phyloP scores from a whole-genome alignment of 2,329 filamentous ascomycete genomes.

The Cladobotryum protrusum region DNA sequence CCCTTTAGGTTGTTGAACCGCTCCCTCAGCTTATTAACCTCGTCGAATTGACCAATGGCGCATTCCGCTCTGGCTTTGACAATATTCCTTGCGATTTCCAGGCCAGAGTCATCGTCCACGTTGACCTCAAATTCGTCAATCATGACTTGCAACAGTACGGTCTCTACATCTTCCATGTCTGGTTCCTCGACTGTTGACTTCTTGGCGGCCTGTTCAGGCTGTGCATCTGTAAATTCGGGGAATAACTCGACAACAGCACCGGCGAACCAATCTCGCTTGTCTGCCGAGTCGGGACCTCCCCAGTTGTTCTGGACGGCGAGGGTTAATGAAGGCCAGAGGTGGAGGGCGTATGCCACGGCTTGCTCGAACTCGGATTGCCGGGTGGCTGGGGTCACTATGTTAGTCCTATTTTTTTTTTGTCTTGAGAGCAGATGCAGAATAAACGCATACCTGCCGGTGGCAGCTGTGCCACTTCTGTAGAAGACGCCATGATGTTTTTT shows the following conservation, averaged over 20 bases:
- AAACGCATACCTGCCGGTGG: slow-evolving; percentile 23
- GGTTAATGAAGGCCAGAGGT: slow-evolving; percentile 82
- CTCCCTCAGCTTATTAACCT: slow-evolving; percentile 56
- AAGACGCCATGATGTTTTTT: slow-evolving; percentile 26
- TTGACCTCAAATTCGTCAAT: slow-evolving; percentile 92
- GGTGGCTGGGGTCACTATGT: slow-evolving; percentile 33
- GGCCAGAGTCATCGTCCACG: slow-evolving; percentile 82
- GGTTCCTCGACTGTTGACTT: slow-evolving; percentile 40
- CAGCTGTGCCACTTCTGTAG: slow-evolving; percentile 23
- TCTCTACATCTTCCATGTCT: slow-evolving; percentile 74
- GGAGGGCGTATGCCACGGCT: slow-evolving; percentile 74
- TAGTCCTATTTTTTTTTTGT: slow-evolving; percentile 1
- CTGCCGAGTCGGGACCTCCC: slow-evolving; percentile 74
- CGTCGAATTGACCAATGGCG: slow-evolving; percentile 57
- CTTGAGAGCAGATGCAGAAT: slow-evolving; percentile 6
- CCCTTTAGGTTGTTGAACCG: slow-evolving; percentile 58
- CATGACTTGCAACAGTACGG: slow-evolving; percentile 83
- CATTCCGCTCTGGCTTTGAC: slow-evolving; percentile 60
- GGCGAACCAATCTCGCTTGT: slow-evolving; percentile 96
- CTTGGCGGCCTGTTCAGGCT: slow-evolving; percentile 21
- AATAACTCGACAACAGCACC: slow-evolving; percentile 81
- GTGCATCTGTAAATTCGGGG: slow-evolving; percentile 50
- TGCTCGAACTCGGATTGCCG: slow-evolving; percentile 71
- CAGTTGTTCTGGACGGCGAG: slow-evolving; percentile 82
- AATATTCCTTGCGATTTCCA: slow-evolving; percentile 66